Evolutionary conservation across 2,329 filamentous ascomycete genomes (phyloP).

Genomic region (Microdochium nivale): DNA sequence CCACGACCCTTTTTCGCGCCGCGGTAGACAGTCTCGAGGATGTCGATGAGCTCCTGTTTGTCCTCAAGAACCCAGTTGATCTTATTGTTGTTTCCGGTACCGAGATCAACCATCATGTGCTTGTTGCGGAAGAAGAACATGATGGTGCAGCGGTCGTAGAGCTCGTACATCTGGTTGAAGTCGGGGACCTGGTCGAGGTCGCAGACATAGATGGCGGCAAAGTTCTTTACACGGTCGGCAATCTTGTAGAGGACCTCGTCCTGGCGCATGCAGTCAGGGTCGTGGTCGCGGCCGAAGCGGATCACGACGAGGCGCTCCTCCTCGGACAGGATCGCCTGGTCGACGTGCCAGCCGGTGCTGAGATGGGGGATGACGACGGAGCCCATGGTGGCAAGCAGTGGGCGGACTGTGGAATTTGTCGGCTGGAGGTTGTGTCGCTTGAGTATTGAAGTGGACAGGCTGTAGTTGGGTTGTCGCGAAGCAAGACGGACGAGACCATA

Average conservation of each 20-base stretch:
- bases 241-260: conserved; percentile 95
- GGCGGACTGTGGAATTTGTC: background rate
- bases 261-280: conserved; percentile 65
- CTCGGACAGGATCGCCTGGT: conserved; percentile 84
- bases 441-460: background rate
- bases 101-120: conserved; percentile 97
- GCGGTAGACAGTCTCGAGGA: conserved; percentile 94
- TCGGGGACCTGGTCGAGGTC: conserved; percentile 86
- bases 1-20: conserved; percentile 98
- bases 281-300: conserved; percentile 81
- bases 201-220: conserved; percentile 86
- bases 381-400: background rate
- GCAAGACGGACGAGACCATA: background rate
- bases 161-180: conserved; percentile 93
- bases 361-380: conserved; percentile 86
- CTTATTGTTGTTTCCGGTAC: conserved; percentile 98
- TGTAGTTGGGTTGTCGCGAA: background rate
- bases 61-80: conserved; percentile 94
- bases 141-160: conserved; percentile 86
- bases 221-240: conserved; percentile 88
- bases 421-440: background rate
- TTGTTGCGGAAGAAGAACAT: conserved; percentile 99
- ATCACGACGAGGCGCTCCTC: conserved; percentile 91
- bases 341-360: conserved; percentile 91
- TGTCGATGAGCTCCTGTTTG: conserved; percentile 97